Percentiles rank a stretch among this genome's conserved stretches.
These are phyloP conservation scores for Fusarium odoratissimum DNA, from an alignment of 2,329 filamentous ascomycete genomes.

Conservation along the genomic window DNA sequence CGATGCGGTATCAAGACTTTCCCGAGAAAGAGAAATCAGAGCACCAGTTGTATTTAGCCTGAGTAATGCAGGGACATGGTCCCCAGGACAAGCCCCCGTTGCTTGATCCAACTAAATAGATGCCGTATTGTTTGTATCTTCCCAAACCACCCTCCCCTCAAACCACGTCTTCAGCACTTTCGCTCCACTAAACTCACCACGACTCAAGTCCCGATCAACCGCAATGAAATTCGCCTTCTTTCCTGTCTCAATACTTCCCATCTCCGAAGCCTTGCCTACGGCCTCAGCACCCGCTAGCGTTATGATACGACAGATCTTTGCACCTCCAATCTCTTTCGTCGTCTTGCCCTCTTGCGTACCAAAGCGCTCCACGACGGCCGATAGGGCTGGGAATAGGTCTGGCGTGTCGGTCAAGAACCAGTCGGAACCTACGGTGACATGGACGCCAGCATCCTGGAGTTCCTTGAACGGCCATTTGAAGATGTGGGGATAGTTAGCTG, in stretches of 20 bases:
- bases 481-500: not conserved
- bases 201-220: not conserved
- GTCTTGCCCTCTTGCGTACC: not conserved
- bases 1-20: conserved; percentile 11
- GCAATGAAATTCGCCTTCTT: not conserved
- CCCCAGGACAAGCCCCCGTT: not conserved
- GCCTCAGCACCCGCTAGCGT: not conserved
- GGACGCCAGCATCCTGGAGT: not conserved
- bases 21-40: conserved; percentile 7
- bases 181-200: not conserved
- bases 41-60: conserved; percentile 3
- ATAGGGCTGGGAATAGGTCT: not conserved
- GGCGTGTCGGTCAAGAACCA: not conserved
- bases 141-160: not conserved
- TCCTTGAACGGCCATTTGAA: not conserved
- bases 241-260: not conserved
- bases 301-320: not conserved
- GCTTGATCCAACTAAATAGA: not conserved
- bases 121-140: not conserved
- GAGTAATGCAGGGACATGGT: conserved; percentile 1
- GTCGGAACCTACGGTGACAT: not conserved
- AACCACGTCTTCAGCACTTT: not conserved
- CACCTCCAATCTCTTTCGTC: not conserved
- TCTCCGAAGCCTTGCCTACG: not conserved
- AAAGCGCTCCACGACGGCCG: not conserved